phyloP scores from a whole-genome alignment of 164 flowering plant species.

The Buxus sempervirens region DNA sequence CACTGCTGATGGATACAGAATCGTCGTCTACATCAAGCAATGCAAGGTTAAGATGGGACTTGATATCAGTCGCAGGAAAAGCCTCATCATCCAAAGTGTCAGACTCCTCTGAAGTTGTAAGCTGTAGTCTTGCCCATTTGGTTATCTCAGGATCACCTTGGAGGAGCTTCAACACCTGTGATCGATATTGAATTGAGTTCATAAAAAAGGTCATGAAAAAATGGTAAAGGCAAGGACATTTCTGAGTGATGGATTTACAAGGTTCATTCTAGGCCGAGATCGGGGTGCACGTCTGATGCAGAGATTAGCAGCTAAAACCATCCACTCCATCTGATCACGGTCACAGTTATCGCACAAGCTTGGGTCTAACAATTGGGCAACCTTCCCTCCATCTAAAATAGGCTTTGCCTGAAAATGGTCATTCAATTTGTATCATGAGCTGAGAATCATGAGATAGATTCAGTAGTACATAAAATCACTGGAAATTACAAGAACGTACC shows the following conservation, averaged over 20 bases:
- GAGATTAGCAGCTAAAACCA: constrained; percentile 78
- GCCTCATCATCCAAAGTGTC: constrained; percentile 53
- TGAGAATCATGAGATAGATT: constrained; percentile 9
- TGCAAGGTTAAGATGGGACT: constrained; percentile 80
- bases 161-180: constrained; percentile 79
- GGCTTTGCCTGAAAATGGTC: constrained; percentile 65
- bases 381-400: constrained; percentile 53
- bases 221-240: background rate
- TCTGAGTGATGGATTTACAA: constrained; percentile 40
- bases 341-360: constrained; percentile 48
- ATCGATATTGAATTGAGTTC: background rate
- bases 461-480: background rate
- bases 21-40: constrained; percentile 83
- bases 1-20: constrained; percentile 61
- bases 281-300: constrained; percentile 70
- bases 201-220: background rate
- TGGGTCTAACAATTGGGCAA: constrained; percentile 58
- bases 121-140: constrained; percentile 71
- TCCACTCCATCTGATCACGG: constrained; percentile 62
- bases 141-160: constrained; percentile 70
- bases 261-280: constrained; percentile 70
- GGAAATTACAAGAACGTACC: constrained; percentile 48
- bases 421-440: constrained; percentile 2
- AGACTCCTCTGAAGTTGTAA: constrained; percentile 39
- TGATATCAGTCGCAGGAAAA: constrained; percentile 43